Base-by-base conservation (phyloP, 805 yeast species). In the Candida sithepensis region DNA sequence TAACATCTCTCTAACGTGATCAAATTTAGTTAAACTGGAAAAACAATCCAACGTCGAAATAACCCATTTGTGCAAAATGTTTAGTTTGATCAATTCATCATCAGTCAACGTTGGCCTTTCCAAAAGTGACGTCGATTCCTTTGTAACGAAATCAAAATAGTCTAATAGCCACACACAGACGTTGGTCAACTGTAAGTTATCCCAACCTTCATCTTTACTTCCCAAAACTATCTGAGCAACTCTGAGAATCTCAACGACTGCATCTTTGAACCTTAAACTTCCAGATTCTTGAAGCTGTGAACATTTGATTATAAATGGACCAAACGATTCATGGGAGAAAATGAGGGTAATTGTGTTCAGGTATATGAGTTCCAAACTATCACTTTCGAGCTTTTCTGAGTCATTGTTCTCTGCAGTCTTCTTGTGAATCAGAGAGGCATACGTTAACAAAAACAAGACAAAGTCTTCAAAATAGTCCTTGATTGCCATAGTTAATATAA, bases 91-190 rank as follows among this genome's bases (percentile, higher is more conserved):
- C 4, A 16, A 20, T 18, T 54, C 56, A 2, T 30, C 10, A 1
- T 4, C 20, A 2, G 19, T 33, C 20, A 28, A 43, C 37, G 40
- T 39, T 18, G 44, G 45, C n/a, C 48, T 49, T 12, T 47, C 49
- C 16, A 70, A 53, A 1, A 62, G 28, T 2, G 28, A 41, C 12
- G 44, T 42, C 0, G 68, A 52, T 21, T 40, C 39, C 2, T 40
- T 37, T 2, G 63, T 45, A 36, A 63, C 50, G 5, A 45, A 38
- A 14, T 55, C 52, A 48, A 60, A 69, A 39, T 68, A 56, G 16
- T 68, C 69, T 41, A 63, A 51, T 14, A 63, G 49, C 81, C 81
- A 77, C 0, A 74, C 64, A 4, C 74, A 57, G 16, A 77, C 59
- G 3, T 68, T 66, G 1, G 68, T 60, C 18, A 70, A 47, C 46